phyloP scores from a whole-genome alignment of 2,329 filamentous ascomycete genomes.

The Colletotrichum plurivorum region DNA sequence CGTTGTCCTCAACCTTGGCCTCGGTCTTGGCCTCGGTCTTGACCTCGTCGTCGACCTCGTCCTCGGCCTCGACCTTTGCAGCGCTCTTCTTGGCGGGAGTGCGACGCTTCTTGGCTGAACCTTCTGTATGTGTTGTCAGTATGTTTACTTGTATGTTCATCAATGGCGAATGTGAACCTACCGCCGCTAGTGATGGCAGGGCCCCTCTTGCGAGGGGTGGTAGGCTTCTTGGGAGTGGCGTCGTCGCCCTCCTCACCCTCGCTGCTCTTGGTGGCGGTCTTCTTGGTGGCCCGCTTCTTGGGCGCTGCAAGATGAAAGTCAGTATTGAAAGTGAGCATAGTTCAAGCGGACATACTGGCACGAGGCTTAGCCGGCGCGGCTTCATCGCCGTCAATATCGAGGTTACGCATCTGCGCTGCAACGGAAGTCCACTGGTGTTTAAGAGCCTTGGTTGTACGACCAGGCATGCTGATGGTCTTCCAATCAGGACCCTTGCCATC shows the following conservation, averaged over 20 bases:
- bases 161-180: background rate
- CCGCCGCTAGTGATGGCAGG: conserved; percentile 9
- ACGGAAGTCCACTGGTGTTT: conserved; percentile 55
- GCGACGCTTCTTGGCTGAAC: conserved; percentile 30
- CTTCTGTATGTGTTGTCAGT: conserved; percentile 2
- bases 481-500: conserved; percentile 52
- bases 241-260: background rate
- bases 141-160: background rate
- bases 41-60: conserved; percentile 8
- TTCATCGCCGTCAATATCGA: conserved; percentile 46
- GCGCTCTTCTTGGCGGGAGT: conserved; percentile 40
- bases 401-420: conserved; percentile 52
- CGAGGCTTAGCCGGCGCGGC: conserved; percentile 27
- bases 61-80: conserved; percentile 32
- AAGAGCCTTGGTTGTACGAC: conserved; percentile 55
- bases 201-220: conserved; percentile 25
- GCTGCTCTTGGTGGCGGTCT: background rate
- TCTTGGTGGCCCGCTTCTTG: conserved; percentile 46
- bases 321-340: too few species aligned
- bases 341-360: background rate
- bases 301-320: conserved; percentile 5
- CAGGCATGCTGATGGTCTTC: conserved; percentile 52
- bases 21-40: conserved; percentile 10
- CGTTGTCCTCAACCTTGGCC: conserved; percentile 55
- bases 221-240: conserved; percentile 13